phyloP scores from a whole-genome alignment of 352 stramenopile species.

The Pythium grandisporangium region DNA sequence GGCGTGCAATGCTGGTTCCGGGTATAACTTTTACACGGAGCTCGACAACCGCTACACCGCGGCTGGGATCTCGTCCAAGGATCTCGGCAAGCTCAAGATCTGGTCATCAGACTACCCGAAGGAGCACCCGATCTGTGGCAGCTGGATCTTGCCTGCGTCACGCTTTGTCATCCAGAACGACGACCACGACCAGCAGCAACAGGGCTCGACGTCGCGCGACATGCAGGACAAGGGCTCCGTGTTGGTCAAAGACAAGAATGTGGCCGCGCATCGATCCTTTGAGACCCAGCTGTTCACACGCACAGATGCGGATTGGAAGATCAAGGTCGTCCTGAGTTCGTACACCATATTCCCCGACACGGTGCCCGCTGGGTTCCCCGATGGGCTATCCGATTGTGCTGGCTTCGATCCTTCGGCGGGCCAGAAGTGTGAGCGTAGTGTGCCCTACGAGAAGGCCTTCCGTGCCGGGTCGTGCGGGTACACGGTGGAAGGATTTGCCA shows the following conservation, averaged over 20 bases:
- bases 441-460: constrained; percentile 49
- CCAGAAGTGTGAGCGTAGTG: constrained; percentile 18
- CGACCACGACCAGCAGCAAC: constrained; percentile 59
- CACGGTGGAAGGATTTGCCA: constrained; percentile 36
- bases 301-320: constrained; percentile 28
- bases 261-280: constrained; percentile 41
- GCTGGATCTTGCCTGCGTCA: constrained; percentile 47
- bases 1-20: constrained; percentile 37
- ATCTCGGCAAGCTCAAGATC: constrained; percentile 71
- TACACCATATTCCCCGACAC: constrained; percentile 12
- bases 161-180: constrained; percentile 73
- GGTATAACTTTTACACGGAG: constrained; percentile 57
- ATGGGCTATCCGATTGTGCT: constrained; percentile 34
- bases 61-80: constrained; percentile 30
- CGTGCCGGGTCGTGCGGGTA: constrained; percentile 37
- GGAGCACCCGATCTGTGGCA: constrained; percentile 37
- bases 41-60: constrained; percentile 32
- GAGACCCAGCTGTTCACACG: constrained; percentile 47
- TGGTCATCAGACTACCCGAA: constrained; percentile 70
- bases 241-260: constrained; percentile 39
- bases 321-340: constrained; percentile 13
- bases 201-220: constrained; percentile 32
- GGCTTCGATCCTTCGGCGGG: constrained; percentile 23
- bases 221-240: constrained; percentile 51
- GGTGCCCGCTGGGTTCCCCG: constrained; percentile 26